Evolutionary conservation across 2,329 filamentous ascomycete genomes (phyloP).

Genomic region (Lachnellula hyalina): DNA sequence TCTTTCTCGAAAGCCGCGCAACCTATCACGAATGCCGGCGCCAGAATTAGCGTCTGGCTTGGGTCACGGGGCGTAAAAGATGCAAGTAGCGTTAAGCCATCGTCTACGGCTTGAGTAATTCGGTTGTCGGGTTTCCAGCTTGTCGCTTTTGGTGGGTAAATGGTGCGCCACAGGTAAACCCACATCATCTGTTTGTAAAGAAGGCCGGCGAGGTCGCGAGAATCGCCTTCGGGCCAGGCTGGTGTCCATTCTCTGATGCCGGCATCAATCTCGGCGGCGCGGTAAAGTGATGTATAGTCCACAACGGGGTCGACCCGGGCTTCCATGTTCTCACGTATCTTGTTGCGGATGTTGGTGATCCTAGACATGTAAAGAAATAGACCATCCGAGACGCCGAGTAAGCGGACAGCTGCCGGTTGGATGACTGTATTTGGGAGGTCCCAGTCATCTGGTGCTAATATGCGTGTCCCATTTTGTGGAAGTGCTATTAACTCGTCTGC

Average conservation of each 20-base stretch:
- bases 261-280: conserved; percentile 69
- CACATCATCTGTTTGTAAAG: conserved; percentile 63
- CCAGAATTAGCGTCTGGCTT: conserved; percentile 52
- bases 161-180: conserved; percentile 58
- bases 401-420: conserved; percentile 34
- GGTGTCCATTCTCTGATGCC: conserved; percentile 72
- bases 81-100: conserved; percentile 50
- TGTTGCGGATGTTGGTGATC: conserved; percentile 72
- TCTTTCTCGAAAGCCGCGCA: conserved; percentile 50
- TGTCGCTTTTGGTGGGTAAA: conserved; percentile 47
- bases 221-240: conserved; percentile 51
- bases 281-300: conserved; percentile 67
- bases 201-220: conserved; percentile 49
- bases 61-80: conserved; percentile 53
- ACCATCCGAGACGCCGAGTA: conserved; percentile 78
- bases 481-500: conserved; percentile 56
- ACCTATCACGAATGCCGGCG: conserved; percentile 56
- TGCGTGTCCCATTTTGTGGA: conserved; percentile 32
- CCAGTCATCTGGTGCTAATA: conserved; percentile 21
- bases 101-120: conserved; percentile 50
- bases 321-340: conserved; percentile 63
- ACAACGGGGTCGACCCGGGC: conserved; percentile 60
- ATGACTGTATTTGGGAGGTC: conserved; percentile 22
- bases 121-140: conserved; percentile 37
- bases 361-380: conserved; percentile 73